Conservation (phyloP, 176 grass and related monocot species). For the Triticum turgidum region DNA sequence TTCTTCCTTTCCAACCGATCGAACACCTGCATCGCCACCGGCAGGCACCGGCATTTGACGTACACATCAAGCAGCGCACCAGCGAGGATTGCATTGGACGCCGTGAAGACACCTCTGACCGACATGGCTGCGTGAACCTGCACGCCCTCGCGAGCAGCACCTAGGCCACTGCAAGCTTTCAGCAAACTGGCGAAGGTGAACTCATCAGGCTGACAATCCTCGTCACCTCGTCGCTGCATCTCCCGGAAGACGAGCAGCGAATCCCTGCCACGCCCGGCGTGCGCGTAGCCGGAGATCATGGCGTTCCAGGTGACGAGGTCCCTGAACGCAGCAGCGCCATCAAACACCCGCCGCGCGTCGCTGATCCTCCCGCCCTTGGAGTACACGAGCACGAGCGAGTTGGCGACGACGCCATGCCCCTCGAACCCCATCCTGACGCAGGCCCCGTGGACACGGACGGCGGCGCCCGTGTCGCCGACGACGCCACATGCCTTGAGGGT, state of each 20-base stretch:
- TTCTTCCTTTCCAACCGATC: constrained; percentile 43
- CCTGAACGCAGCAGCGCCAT: background rate
- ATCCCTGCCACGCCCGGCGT: constrained; percentile 16
- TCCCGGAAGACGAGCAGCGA: constrained; percentile 35
- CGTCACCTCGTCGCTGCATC: constrained; percentile 8
- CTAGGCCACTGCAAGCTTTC: constrained; percentile 41
- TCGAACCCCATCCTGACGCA: constrained; percentile 45
- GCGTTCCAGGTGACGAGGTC: constrained; percentile 36
- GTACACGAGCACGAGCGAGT: constrained; percentile 45
- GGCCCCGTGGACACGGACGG: constrained; percentile 18
- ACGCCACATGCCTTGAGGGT: constrained; percentile 44
- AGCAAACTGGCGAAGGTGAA: constrained; percentile 59
- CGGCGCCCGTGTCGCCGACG: background rate
- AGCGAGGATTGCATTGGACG: constrained; percentile 11
- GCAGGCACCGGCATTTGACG: constrained; percentile 31
- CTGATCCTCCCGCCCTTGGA: constrained; percentile 29
- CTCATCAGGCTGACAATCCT: constrained; percentile 25
- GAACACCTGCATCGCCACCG: constrained; percentile 32
- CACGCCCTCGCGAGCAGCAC: constrained; percentile 8
- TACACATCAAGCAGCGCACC: constrained; percentile 40
- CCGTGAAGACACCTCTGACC: background rate
- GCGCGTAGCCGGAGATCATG: constrained; percentile 41
- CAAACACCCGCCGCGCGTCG: constrained; percentile 37
- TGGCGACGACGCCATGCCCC: constrained; percentile 35
- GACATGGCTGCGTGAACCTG: constrained; percentile 41